phyloP scores from a whole-genome alignment of 2,329 filamentous ascomycete species.

The Ceratocystis colombiana region DNA sequence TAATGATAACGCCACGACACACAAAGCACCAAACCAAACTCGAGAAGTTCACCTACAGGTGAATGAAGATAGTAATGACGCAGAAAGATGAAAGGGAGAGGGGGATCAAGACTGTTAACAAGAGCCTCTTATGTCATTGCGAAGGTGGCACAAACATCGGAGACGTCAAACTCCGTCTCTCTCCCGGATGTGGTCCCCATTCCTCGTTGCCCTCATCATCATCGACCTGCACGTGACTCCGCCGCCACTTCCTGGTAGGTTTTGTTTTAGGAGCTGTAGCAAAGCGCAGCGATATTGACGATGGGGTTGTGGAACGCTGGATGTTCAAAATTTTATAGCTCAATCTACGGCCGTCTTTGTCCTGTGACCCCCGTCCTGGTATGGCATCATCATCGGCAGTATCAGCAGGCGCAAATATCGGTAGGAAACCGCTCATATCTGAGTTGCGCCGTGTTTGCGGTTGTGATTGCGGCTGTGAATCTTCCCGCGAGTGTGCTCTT shows the following conservation, averaged over 20 bases:
- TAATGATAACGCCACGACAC: not conserved
- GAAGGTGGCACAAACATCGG: slow-evolving; percentile 16
- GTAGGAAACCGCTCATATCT: slow-evolving; percentile 19
- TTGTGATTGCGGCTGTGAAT: not conserved
- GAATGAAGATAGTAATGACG: not conserved
- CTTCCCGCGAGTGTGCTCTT: not conserved
- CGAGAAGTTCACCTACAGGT: not conserved
- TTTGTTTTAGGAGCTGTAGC: slow-evolving; percentile 22
- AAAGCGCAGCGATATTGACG: slow-evolving; percentile 23
- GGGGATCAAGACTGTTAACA: not conserved
- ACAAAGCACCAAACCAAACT: not conserved
- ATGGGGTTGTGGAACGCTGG: slow-evolving; percentile 21
- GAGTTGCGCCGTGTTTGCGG: slow-evolving; percentile 14
- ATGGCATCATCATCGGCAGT: slow-evolving; percentile 15
- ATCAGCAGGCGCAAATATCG: slow-evolving; percentile 23
- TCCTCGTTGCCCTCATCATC: slow-evolving; percentile 18
- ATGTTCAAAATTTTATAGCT: slow-evolving; percentile 24
- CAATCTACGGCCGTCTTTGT: slow-evolving; percentile 20
- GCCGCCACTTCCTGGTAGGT: slow-evolving; percentile 8
- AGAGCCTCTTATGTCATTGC: not conserved
- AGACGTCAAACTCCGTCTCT: slow-evolving; percentile 15
- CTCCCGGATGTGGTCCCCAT: slow-evolving; percentile 22
- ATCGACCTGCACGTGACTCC: not conserved
- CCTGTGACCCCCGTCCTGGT: not conserved
- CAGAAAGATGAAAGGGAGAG: not conserved